Conservation (phyloP, 139 green algal species). For the Auxenochlorella protothecoides region DNA sequence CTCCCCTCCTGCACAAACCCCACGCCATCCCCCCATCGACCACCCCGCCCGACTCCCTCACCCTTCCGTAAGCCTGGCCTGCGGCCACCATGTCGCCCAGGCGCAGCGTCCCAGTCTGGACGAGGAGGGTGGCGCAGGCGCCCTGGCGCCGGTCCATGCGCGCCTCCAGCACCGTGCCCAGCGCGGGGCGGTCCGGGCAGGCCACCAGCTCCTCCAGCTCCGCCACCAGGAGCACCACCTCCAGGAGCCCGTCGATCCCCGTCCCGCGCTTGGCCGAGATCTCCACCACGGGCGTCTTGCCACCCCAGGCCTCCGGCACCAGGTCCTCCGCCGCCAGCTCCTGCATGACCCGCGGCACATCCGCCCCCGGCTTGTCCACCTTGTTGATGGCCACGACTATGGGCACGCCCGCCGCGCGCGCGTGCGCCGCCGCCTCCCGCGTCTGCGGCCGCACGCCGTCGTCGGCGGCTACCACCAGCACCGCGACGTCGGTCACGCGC, state of each 20-base stretch:
- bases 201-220: slow-evolving; percentile 75
- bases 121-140: slow-evolving; percentile 77
- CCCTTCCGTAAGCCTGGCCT: slow-evolving; percentile 70
- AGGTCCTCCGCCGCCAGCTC: slow-evolving; percentile 77
- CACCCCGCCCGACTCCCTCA: slow-evolving; percentile 8
- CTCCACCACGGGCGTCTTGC: slow-evolving; percentile 73
- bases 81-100: slow-evolving; percentile 72
- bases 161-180: slow-evolving; percentile 90
- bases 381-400: slow-evolving; percentile 84
- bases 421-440: slow-evolving; percentile 84
- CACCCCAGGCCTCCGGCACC: slow-evolving; percentile 94
- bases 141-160: slow-evolving; percentile 76
- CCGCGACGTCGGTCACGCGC: slow-evolving; percentile 89
- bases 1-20: too few species aligned
- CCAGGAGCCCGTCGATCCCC: slow-evolving; percentile 69
- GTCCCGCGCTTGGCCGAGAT: slow-evolving; percentile 82
- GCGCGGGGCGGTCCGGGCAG: slow-evolving; percentile 57
- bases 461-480: slow-evolving; percentile 96
- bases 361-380: slow-evolving; percentile 85
- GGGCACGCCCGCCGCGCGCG: slow-evolving; percentile 81
- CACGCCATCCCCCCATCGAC: too few species aligned
- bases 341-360: slow-evolving; percentile 77
- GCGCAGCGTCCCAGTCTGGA: slow-evolving; percentile 80
- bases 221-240: slow-evolving; percentile 71
- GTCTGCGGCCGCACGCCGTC: slow-evolving; percentile 96